Conservation (phyloP, 1,284 basidiomycete species). For the Trichosporon sp. region DNA sequence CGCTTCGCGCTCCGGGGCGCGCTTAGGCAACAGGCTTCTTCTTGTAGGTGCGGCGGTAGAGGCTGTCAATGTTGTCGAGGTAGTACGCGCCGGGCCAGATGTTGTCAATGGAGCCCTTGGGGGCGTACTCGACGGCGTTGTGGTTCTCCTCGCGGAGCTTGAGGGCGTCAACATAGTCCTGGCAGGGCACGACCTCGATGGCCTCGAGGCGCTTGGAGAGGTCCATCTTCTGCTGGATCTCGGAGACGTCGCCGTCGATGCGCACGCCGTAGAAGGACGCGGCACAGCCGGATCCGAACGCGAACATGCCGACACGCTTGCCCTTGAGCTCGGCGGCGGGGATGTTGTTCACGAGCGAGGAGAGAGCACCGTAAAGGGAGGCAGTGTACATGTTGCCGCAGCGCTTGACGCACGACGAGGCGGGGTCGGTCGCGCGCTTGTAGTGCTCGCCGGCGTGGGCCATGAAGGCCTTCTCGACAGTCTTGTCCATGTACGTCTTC, state of each 20-base stretch:
- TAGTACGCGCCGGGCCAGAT: constrained; percentile 95
- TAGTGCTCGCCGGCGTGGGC: constrained; percentile 71
- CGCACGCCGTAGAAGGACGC: constrained; percentile 85
- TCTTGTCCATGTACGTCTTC: constrained; percentile 86
- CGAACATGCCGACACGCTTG: constrained; percentile 88
- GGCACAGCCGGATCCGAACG: constrained; percentile 90
- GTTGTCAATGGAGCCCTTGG: constrained; percentile 82
- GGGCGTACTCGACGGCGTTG: constrained; percentile 83
- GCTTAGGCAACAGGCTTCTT: constrained; percentile 37
- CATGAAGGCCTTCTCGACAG: constrained; percentile 91
- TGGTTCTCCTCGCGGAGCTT: constrained; percentile 93
- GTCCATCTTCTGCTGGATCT: constrained; percentile 78
- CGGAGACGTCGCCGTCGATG: constrained; percentile 79
- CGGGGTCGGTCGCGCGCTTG: constrained; percentile 70
- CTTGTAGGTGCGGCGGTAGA: constrained; percentile 86
- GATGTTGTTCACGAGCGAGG: constrained; percentile 73
- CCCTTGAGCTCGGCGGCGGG: constrained; percentile 63
- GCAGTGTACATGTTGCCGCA: constrained; percentile 99
- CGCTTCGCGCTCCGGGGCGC: background rate
- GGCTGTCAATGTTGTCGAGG: constrained; percentile 86
- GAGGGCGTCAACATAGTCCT: constrained; percentile 77
- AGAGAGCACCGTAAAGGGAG: constrained; percentile 92
- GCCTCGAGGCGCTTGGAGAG: constrained; percentile 73
- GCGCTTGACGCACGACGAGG: constrained; percentile 78
- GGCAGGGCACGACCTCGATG: constrained; percentile 89